Evolutionary conservation across 176 grass and related monocot genomes (phyloP).

Genomic region (Neostapfia colusana): DNA sequence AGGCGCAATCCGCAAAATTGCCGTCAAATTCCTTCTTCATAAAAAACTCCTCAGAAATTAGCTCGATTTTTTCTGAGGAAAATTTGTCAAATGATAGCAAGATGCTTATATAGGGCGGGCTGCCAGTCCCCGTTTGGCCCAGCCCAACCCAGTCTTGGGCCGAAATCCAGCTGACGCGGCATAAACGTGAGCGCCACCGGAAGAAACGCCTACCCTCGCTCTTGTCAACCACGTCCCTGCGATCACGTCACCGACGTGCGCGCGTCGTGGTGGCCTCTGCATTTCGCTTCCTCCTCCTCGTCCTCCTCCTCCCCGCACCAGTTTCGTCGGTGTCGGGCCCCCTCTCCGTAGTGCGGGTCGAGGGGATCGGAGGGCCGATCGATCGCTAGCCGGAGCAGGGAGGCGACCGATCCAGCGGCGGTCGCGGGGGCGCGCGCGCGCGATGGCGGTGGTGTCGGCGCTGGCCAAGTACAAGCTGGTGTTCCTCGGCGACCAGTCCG

Average conservation of each 20-base stretch:
- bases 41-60: too few species aligned
- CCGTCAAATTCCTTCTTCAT: too few species aligned
- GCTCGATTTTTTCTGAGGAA: too few species aligned
- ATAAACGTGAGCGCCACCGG: slow-evolving; percentile 9
- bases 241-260: slow-evolving; percentile 17
- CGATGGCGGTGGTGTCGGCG: slow-evolving; percentile 56
- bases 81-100: too few species aligned
- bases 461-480: slow-evolving; percentile 95
- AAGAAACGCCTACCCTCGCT: neutral
- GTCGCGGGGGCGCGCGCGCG: neutral
- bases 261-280: slow-evolving; percentile 22
- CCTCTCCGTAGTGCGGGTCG: neutral
- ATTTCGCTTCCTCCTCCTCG: neutral
- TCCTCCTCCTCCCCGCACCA: neutral
- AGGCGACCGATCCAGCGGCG: neutral
- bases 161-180: neutral
- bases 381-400: neutral
- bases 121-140: too few species aligned
- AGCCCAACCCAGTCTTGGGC: neutral
- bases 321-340: neutral
- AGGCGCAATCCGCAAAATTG: too few species aligned
- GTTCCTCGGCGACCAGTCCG: slow-evolving; percentile 90
- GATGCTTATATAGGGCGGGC: neutral
- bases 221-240: slow-evolving; percentile 11
- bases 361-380: neutral